A percentile compares a stretch with the other conserved stretches of the same genome.
phyloP scores from a whole-genome alignment of 352 stramenopile species.

The Globisporangium lucens region DNA sequence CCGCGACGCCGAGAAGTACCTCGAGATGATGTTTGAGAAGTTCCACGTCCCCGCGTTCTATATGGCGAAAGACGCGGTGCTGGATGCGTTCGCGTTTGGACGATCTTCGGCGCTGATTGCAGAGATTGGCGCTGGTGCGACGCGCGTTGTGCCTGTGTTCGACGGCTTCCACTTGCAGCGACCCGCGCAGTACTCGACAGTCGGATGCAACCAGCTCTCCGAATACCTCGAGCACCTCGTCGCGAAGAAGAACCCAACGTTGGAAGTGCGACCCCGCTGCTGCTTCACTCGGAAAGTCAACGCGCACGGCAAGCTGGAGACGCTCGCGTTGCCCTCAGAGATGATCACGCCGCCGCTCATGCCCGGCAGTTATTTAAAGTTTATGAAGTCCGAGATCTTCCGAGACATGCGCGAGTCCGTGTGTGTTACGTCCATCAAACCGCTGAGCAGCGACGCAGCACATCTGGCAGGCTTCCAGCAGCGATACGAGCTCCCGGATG shows the following conservation, averaged over 20 bases:
- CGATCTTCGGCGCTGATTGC: conserved; percentile 84
- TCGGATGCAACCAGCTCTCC: conserved; percentile 71
- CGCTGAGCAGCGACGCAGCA: conserved; percentile 37
- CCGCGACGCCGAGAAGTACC: conserved; percentile 73
- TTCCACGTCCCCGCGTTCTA: conserved; percentile 89
- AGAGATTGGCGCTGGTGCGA: conserved; percentile 84
- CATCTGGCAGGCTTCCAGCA: conserved; percentile 22
- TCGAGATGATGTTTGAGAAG: conserved; percentile 92
- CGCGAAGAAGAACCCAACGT: conserved; percentile 26
- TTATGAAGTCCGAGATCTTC: conserved; percentile 64
- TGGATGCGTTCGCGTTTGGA: conserved; percentile 90
- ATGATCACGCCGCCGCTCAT: conserved; percentile 44
- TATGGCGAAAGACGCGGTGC: conserved; percentile 86
- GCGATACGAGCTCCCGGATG: conserved; percentile 81
- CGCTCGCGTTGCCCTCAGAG: conserved; percentile 33
- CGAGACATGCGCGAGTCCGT: conserved; percentile 73
- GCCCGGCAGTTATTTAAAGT: conserved; percentile 71
- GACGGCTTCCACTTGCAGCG: conserved; percentile 88
- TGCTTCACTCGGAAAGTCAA: conserved; percentile 64
- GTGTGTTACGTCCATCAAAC: conserved; percentile 42
- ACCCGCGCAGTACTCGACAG: conserved; percentile 66
- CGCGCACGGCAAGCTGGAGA: conserved; percentile 57
- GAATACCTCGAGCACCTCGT: conserved; percentile 76
- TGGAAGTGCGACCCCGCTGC: conserved; percentile 55
- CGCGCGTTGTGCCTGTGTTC: conserved; percentile 87